Conservation (phyloP, 1,284 basidiomycete genomes). For the Microbotryum saponariae region DNA sequence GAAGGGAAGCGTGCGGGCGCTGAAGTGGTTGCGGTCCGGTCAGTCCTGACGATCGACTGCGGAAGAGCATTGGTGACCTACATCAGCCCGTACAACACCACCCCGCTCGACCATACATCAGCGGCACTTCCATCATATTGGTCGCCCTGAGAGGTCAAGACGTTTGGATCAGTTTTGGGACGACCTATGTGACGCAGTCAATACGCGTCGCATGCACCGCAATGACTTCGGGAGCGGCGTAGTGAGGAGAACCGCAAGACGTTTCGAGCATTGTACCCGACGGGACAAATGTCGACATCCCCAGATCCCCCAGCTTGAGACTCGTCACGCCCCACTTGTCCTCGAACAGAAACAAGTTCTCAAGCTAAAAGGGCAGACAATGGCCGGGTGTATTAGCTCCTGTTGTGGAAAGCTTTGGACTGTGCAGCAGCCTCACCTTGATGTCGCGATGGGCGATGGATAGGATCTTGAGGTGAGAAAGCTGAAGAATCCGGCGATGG, state of each 20-base stretch:
- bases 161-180: not conserved
- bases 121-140: slow-evolving; percentile 39
- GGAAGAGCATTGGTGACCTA: slow-evolving; percentile 26
- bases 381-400: slow-evolving; percentile 1
- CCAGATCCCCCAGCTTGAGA: slow-evolving; percentile 42
- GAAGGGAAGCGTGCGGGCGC: slow-evolving; percentile 36
- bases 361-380: slow-evolving; percentile 30
- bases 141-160: slow-evolving; percentile 13
- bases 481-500: not conserved
- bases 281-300: slow-evolving; percentile 41
- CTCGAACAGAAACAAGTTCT: slow-evolving; percentile 40
- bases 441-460: slow-evolving; percentile 41
- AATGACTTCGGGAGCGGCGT: slow-evolving; percentile 42
- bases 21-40: not conserved
- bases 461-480: not conserved
- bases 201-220: slow-evolving; percentile 19
- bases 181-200: not conserved
- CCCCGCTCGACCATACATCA: slow-evolving; percentile 43
- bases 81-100: slow-evolving; percentile 41
- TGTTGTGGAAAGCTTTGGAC: not conserved
- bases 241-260: slow-evolving; percentile 43
- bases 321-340: slow-evolving; percentile 24
- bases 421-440: slow-evolving; percentile 15
- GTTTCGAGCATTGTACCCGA: slow-evolving; percentile 39
- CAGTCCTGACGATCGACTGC: not conserved